phyloP scores from a whole-genome alignment of 208 protist species.

The Leishmania tropica region DNA sequence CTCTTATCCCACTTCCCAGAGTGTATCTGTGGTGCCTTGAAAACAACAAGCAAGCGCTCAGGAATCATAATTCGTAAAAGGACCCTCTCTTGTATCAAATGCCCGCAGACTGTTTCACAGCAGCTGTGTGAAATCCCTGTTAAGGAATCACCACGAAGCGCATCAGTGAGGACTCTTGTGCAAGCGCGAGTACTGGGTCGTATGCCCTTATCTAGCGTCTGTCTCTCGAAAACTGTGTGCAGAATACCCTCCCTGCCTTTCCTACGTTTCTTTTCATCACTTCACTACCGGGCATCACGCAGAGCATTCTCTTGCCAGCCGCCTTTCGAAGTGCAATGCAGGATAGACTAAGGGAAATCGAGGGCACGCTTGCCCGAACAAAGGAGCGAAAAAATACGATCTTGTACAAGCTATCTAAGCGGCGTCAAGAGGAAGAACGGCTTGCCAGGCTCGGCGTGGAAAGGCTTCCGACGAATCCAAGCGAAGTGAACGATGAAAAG shows the following conservation, averaged over 20 bases:
- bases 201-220: neutral
- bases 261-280: neutral
- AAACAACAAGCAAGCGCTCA: neutral
- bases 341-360: slow-evolving; percentile 79
- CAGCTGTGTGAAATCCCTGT: neutral
- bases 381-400: slow-evolving; percentile 84
- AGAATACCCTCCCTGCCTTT: neutral
- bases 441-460: slow-evolving; percentile 59
- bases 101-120: neutral
- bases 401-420: slow-evolving; percentile 75
- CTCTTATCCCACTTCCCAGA: neutral
- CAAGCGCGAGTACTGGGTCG: neutral
- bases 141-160: neutral
- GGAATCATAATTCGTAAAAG: neutral
- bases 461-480: slow-evolving; percentile 69
- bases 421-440: slow-evolving; percentile 59
- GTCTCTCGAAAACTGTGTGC: neutral
- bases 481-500: slow-evolving; percentile 53
- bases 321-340: slow-evolving; percentile 47
- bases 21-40: neutral
- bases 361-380: slow-evolving; percentile 81
- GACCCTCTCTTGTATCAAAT: neutral
- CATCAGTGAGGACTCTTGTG: neutral
- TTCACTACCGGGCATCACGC: too few species aligned
- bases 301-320: neutral